Base-by-base conservation (phyloP, 192 early-diverging fungal genomes). In the Coemansia sp. region DNA sequence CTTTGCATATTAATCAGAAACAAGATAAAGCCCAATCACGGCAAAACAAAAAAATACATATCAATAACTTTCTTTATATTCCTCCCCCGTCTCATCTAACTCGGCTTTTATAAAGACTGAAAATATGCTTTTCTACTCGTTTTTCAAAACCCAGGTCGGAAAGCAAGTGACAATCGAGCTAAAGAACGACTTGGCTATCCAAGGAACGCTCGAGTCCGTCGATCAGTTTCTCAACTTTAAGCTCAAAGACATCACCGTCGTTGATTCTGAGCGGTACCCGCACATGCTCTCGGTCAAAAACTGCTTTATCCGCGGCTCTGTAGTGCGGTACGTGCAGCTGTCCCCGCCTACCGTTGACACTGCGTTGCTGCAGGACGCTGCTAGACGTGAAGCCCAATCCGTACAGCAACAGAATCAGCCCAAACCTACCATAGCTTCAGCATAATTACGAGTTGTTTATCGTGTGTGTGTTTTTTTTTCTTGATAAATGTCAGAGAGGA, bases 171-270 rank as follows among this genome's bases (percentile, higher is more conserved):
- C 92, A 7, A 90, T 99, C 8, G 98, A 99, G 81, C 86, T 99
- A 60, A 99, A 99, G 82, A 99, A 99, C 65, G 98, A 99, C 80
- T 70, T 99, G 56, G 84, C 89, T 16, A 94, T 99, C 46, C 85
- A 82, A 28, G 98, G 98, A 12, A 89, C 87, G 23, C 82, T 99
- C 24, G 91, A 95, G 23, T 98, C 96, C 2, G 98, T 99, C 7
- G 98, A 99, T 82, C 98, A 98, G 81, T 99, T 95, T 72, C 83
- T 99, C 62, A 99, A 99, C 76, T 95, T 99, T 66, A 98, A 98
- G 71, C 78, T 99, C 45, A 95, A 98, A 65, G 89, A 95, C 31
- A 93, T 98, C 58, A 67, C 77, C 28, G 91, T 95, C 1, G 85
- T 88, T 8, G 86, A 92, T 44, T 87, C 95, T 56, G 89, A 88